Base-by-base conservation (phyloP, 169 alveolate genomes). In the Cryptosporidium andersoni region DNA sequence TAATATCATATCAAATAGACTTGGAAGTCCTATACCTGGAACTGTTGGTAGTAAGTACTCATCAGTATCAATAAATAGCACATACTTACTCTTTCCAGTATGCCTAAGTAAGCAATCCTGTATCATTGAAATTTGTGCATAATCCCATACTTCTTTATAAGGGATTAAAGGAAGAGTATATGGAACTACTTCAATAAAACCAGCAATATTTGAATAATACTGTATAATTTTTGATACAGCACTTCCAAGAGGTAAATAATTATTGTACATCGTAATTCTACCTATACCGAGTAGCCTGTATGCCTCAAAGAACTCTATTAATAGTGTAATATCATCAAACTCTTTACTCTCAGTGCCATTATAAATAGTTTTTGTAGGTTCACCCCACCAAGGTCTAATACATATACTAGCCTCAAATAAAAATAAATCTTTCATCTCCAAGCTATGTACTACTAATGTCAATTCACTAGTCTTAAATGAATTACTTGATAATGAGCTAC, bases 321-420 rank as follows among this genome's bases (percentile, higher is more conserved):
- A 12, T 36, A 74, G 39, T 9, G 64, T 68, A 8, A 60, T 48
- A 74, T 74, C 48, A 51, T 56, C 37, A 14, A 74, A 74, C 60
- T 2, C 45, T 56, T 74, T 55, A 9, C 34, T 36, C 14, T 40
- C 25, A 3, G 9, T 3, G 4, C 68, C 68, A 11, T 16, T 53
- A 16, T 8, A 43, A 8, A 5, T 34, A 60, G 25, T 58, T 4
- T 4, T 2, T 62, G 36, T 62, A 11, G 85, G 67, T 48, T 74
- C 85, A n/a, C 85, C 85, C 85, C 85, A 74, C 85, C 85, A 74
- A 16, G 85, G 85, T 43, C 85, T 74, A 7, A 74, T 62, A 58
- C 85, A 74, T 45, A 74, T 60, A 58, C 64, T 74, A n/a, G 60
- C 34, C 66, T 62, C 66, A 34, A 40, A 11, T 40, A 25, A 25